These are phyloP conservation scores for Coemansia sp. DNA, from an alignment of 192 early-diverging fungal genomes.

Conservation along the genomic window DNA sequence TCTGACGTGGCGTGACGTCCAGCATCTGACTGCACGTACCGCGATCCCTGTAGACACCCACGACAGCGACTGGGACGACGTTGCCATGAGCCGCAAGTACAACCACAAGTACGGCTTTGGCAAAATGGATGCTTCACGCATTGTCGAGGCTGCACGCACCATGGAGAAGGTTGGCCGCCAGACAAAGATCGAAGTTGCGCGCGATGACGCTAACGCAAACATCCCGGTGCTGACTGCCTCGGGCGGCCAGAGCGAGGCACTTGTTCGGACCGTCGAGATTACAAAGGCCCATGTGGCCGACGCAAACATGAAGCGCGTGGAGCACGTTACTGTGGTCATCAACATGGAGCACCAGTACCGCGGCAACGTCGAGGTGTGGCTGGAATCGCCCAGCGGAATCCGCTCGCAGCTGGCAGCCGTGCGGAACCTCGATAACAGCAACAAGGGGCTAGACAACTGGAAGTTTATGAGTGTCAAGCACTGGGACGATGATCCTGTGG, in stretches of 20 bases:
- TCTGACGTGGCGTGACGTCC: constrained; percentile 91
- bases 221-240: constrained; percentile 57
- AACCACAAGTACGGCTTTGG: constrained; percentile 97
- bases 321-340: constrained; percentile 88
- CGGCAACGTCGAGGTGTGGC: constrained; percentile 82
- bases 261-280: constrained; percentile 50
- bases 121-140: constrained; percentile 76
- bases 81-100: constrained; percentile 70
- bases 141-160: constrained; percentile 77
- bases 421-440: constrained; percentile 65
- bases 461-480: constrained; percentile 96
- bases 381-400: constrained; percentile 73
- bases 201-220: constrained; percentile 31
- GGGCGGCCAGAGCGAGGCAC: constrained; percentile 31
- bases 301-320: constrained; percentile 60
- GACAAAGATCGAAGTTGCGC: constrained; percentile 55
- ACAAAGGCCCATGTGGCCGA: constrained; percentile 51
- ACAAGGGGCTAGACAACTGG: constrained; percentile 78
- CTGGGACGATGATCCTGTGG: constrained; percentile 90
- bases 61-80: constrained; percentile 74
- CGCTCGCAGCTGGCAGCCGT: constrained; percentile 66
- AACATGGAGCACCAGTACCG: constrained; percentile 76
- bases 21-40: constrained; percentile 78
- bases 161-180: constrained; percentile 68
- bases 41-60: constrained; percentile 69